Evolutionary conservation across 306 rosid species (phyloP), one percentile per base, ranked within the genome.

Genomic region (Calophaca sinica): DNA sequence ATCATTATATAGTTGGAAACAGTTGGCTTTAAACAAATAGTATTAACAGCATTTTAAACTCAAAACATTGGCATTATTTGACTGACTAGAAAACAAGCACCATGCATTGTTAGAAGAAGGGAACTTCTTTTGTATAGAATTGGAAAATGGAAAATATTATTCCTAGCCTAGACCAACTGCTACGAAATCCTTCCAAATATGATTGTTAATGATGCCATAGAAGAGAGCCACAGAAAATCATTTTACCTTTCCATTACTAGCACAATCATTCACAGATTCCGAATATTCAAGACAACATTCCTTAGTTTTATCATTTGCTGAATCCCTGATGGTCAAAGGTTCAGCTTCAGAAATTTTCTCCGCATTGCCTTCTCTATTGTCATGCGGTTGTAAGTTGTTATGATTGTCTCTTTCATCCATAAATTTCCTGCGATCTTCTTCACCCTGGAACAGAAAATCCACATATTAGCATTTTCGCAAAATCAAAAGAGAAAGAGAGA

Each of bases 371-470:
- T 82, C 85, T 32, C 44, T 62, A 42, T 58, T 68, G 41, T 70
- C 80, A 45, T 80, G 88, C 42, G 39, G 42, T 54, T 76, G 88
- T 64, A 68, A 44, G 50, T 80, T 82, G 61, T 78, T 67, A 14
- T 35, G 60, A 61, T 78, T 79, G 54, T 54, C 75, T 26, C 70
- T 73, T 76, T 62, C 89, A 58, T 82, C 82, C 67, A 74, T 81
- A 14, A 68, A 70, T 68, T 81, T 84, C 77, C 84, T 77, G 54
- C 68, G 79, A 75, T 79, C 79, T 66, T 75, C 82, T 81, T 73
- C 91, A 70, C 73, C 90, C 98, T 94, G 64, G 14, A 87, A 28
- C 75, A 86, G 66, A 75, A 52, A 86, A 62, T 60, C 68, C 29
- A 58, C 69, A 68, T 29, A 76, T 75, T 62, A 74, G 58, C 58